These are phyloP conservation scores for Penicillium sp. DNA, from an alignment of 2,329 filamentous ascomycete species.

Conservation along the genomic window DNA sequence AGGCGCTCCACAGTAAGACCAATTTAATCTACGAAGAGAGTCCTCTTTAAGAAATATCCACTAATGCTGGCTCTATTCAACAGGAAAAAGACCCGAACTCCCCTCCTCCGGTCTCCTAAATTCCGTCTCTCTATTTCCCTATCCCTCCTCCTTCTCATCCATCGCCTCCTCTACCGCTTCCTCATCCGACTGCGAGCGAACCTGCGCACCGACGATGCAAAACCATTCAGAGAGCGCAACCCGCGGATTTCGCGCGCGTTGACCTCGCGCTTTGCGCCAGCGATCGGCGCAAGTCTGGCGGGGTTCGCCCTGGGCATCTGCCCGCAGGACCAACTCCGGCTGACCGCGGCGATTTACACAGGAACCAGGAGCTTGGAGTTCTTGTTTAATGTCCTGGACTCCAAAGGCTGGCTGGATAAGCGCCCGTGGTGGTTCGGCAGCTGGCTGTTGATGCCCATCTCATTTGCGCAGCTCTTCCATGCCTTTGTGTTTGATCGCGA, in stretches of 20 bases:
- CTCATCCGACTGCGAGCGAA: conserved; percentile 75
- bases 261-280: conserved; percentile 80
- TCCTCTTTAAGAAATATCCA: not conserved
- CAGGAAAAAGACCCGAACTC: conserved; percentile 38
- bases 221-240: conserved; percentile 78
- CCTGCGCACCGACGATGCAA: conserved; percentile 74
- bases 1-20: conserved; percentile 23
- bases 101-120: conserved; percentile 58
- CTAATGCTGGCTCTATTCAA: not conserved
- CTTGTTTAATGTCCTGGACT: conserved; percentile 77
- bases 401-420: conserved; percentile 64
- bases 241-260: conserved; percentile 70
- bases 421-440: conserved; percentile 82
- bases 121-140: conserved; percentile 78
- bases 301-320: conserved; percentile 78
- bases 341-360: conserved; percentile 78
- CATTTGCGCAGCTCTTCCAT: conserved; percentile 72
- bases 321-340: conserved; percentile 66
- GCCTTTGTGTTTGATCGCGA: conserved; percentile 75
- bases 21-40: not conserved
- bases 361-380: conserved; percentile 82
- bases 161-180: conserved; percentile 87
- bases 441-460: conserved; percentile 75
- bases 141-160: conserved; percentile 80
- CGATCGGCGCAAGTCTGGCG: conserved; percentile 83